These are phyloP conservation scores for Aspergillus luchuensis DNA, from an alignment of 2,329 filamentous ascomycete species.

Conservation along the genomic window DNA sequence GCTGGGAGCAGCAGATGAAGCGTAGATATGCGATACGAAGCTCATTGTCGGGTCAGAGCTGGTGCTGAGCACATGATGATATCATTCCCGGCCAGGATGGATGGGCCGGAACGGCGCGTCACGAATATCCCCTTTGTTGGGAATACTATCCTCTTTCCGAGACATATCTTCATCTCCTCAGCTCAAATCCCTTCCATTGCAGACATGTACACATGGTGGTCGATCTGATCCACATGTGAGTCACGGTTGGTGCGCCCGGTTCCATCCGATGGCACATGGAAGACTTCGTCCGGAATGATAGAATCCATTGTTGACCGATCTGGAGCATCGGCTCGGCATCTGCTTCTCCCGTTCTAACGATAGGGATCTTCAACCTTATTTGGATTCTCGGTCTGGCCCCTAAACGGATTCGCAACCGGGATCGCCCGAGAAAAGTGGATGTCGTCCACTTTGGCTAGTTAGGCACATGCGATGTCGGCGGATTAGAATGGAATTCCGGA, in stretches of 20 bases:
- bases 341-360: not conserved
- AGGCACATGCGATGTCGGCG: not conserved
- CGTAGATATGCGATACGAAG: not conserved
- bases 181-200: not conserved
- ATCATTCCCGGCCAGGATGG: conserved; percentile 8
- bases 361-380: not conserved
- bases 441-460: not conserved
- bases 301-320: not conserved
- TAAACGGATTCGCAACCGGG: not conserved
- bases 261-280: not conserved
- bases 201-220: not conserved
- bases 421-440: not conserved
- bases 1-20: not conserved
- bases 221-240: not conserved
- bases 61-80: conserved; percentile 20
- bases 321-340: not conserved
- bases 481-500: not conserved
- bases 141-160: not conserved
- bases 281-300: not conserved
- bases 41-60: not conserved
- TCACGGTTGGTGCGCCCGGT: not conserved
- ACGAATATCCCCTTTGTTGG: not conserved
- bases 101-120: conserved; percentile 2
- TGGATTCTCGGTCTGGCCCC: not conserved
- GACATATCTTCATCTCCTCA: not conserved